A percentile compares a stretch with the other conserved stretches of the same genome.
Evolutionary conservation across 768 basidiomycete genomes (phyloP).

Genomic region (Suillus bovinus): DNA sequence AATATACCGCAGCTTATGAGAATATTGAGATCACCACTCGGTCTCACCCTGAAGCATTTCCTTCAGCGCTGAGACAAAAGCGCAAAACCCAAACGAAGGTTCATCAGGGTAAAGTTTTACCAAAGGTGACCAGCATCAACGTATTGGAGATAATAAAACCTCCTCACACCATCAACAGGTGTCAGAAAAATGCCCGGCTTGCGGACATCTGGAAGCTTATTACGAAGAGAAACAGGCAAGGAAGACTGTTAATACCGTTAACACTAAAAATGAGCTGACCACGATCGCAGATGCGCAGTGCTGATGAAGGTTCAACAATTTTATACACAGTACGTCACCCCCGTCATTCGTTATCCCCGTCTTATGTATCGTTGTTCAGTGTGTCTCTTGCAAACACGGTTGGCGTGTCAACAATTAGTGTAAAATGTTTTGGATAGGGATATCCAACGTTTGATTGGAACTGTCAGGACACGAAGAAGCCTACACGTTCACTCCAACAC

Average conservation of each 20-base stretch:
- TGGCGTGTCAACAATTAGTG: slow-evolving; percentile 79
- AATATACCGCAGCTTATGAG: slow-evolving; percentile 73
- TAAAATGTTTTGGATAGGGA: neutral
- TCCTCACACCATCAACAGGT: slow-evolving; percentile 48
- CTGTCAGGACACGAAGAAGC: slow-evolving; percentile 3
- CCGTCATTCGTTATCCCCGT: neutral
- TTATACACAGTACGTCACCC: slow-evolving; percentile 79
- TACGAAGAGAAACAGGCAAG: slow-evolving; percentile 87
- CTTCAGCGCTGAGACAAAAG: slow-evolving; percentile 83
- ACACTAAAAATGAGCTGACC: neutral
- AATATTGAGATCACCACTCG: slow-evolving; percentile 87
- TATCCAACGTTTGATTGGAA: neutral
- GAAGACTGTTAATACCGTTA: slow-evolving; percentile 5
- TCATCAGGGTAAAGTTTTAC: slow-evolving; percentile 68
- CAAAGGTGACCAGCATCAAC: slow-evolving; percentile 56
- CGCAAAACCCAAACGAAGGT: slow-evolving; percentile 86
- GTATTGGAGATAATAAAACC: neutral
- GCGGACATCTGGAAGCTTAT: slow-evolving; percentile 82
- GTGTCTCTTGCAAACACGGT: slow-evolving; percentile 71
- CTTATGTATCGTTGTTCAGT: slow-evolving; percentile 42
- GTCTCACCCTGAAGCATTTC: slow-evolving; percentile 94
- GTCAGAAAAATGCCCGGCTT: slow-evolving; percentile 86
- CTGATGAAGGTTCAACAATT: slow-evolving; percentile 93
- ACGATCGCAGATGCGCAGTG: slow-evolving; percentile 68
- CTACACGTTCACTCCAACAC: slow-evolving; percentile 82